phyloP scores from a whole-genome alignment of 2,329 filamentous ascomycete genomes.

The Botrytis fragariae region DNA sequence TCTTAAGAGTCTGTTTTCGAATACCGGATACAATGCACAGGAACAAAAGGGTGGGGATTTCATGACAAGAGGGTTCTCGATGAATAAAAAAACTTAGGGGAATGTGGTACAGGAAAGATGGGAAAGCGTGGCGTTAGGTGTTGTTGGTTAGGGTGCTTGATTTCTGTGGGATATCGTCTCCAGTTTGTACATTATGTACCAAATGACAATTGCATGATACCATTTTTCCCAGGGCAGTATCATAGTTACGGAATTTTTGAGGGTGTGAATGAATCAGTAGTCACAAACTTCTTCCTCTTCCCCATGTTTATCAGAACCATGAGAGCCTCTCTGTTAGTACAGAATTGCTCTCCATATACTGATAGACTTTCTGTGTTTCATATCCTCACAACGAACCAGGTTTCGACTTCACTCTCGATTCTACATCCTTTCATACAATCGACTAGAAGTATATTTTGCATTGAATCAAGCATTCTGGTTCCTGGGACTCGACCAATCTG shows the following conservation, averaged over 20 bases:
- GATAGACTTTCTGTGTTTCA: not conserved
- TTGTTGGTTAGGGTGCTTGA: not conserved
- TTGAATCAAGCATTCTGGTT: not conserved
- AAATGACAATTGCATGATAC: not conserved
- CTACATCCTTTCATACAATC: not conserved
- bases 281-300: not conserved
- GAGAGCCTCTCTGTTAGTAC: not conserved
- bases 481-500: not conserved
- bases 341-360: not conserved
- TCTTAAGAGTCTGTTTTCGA: conserved; percentile 53
- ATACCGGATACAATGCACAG: conserved; percentile 42
- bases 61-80: conserved; percentile 56
- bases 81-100: conserved; percentile 42
- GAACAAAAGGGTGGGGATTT: conserved; percentile 49
- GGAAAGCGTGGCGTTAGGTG: conserved; percentile 2
- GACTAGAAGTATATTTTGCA: not conserved
- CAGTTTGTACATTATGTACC: not conserved
- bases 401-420: not conserved
- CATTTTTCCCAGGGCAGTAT: not conserved
- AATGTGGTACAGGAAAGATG: not conserved
- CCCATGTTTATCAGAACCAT: not conserved
- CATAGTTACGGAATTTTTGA: not conserved
- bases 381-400: not conserved
- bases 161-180: not conserved
- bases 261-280: not conserved